Base-by-base conservation (phyloP, 2,329 filamentous ascomycete genomes). In the Aspergillus luchuensis region DNA sequence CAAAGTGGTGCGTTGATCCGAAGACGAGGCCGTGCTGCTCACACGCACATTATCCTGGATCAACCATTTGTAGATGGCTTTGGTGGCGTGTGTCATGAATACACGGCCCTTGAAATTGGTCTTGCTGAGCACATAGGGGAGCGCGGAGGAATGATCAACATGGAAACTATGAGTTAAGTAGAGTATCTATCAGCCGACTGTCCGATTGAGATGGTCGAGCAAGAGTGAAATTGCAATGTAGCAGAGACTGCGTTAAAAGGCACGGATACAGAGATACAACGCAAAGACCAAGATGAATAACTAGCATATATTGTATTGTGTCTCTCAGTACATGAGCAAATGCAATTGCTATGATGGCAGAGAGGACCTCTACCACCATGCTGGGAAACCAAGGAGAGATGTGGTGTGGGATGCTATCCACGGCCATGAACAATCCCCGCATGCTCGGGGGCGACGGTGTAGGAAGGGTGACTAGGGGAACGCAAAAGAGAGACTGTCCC, bases 41-140 rank as follows among this genome's bases (percentile, higher is more conserved):
- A 99, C 93, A 61, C 95, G 89, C 48, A 99, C 91, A 67, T 92
- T 96, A 78, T 99, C 95, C 77, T 97, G 92, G 64, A 98, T 97
- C 55, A 98, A 87, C 94, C 95, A 98, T 80, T 98, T 98, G 85
- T 99, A 99, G 75, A 99, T 99, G 69, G 95, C 95, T 78, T 99
- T 98, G 50, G 95, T 99, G 1, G 95, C 92, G 81, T 99, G 95
- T 55, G 95, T 99, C 94, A 98, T 99, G 81, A 97, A 98, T 63
- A 98, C 94, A 21, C 93, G 88, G 52, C 95, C 95, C 66, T 91
- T 90, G 82, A 99, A 99, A 77, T 97, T 97, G 39, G 95, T 98
- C 81, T 99, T 99, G 66, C 94, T 91, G 66, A 99, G 85, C 61
- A 99, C 95, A 75, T 98, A 99, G 48, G 95, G 95, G 50, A 99